phyloP scores from a whole-genome alignment of 164 flowering plant species.

The Liquidambar formosana region DNA sequence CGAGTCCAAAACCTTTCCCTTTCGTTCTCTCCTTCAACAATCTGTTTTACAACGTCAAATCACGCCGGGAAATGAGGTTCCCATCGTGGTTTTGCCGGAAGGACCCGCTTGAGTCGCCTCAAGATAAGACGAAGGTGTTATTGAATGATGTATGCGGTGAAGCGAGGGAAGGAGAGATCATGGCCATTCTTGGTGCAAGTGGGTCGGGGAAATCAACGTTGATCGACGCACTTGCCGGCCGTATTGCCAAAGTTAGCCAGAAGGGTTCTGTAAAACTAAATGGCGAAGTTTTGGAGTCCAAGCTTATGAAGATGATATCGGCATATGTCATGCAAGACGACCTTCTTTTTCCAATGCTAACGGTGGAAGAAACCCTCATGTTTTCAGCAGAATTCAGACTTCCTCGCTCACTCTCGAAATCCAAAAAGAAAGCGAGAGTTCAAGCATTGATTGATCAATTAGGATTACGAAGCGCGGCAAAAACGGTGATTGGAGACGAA shows the following conservation, averaged over 20 bases:
- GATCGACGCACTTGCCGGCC: conserved; percentile 45
- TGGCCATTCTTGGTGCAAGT: too few relatives aligned
- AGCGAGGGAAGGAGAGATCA: conserved; percentile 52
- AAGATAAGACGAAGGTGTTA: conserved; percentile 23
- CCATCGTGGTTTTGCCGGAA: background rate
- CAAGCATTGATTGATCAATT: conserved; percentile 49
- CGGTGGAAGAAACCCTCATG: too few relatives aligned
- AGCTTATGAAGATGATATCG: conserved; percentile 40
- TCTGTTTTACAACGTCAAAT: conserved; percentile 21
- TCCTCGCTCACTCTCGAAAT: conserved; percentile 36
- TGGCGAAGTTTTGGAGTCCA: conserved; percentile 38
- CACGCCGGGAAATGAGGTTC: conserved; percentile 7
- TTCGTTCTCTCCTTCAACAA: conserved; percentile 24
- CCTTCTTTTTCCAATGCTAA: too few relatives aligned
- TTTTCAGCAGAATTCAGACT: conserved; percentile 53
- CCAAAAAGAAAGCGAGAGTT: conserved; percentile 46
- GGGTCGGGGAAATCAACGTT: conserved; percentile 38
- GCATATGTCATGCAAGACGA: conserved; percentile 73
- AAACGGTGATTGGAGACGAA: conserved; percentile 56
- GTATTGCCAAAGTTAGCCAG: conserved; percentile 36
- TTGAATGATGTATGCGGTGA: conserved; percentile 43
- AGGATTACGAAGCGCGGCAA: conserved; percentile 47
- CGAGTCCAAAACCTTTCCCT: conserved; percentile 7
- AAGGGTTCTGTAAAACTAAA: conserved; percentile 41
- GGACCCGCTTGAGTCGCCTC: background rate